Evolutionary conservation across 352 stramenopile species (phyloP).

Genomic region (Saprolegnia parasitica): DNA sequence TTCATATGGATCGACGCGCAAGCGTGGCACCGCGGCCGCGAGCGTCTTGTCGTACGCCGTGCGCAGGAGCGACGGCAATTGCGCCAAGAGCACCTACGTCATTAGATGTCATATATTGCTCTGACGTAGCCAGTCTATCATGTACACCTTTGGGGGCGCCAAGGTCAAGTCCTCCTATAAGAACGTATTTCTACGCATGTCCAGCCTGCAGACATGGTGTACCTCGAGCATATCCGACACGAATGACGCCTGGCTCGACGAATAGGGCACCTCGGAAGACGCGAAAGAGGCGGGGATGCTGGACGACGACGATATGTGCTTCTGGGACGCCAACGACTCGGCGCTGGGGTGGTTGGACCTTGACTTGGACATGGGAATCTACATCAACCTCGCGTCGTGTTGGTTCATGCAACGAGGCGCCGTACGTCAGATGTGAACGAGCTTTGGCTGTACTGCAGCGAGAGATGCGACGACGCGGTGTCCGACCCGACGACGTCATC

Average conservation of each 20-base stretch:
- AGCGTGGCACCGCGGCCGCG: neutral
- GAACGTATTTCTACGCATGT: too few species aligned
- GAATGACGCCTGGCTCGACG: constrained; percentile 19
- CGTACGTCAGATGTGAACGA: constrained; percentile 21
- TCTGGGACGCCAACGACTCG: neutral
- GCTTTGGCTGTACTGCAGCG: constrained; percentile 24
- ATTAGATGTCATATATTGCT: neutral
- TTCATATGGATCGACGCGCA: constrained; percentile 4
- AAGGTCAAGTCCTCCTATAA: neutral
- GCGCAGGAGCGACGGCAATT: neutral
- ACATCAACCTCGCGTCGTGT: neutral
- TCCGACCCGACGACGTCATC: neutral
- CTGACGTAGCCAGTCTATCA: neutral
- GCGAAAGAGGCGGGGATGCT: neutral
- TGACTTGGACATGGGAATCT: neutral
- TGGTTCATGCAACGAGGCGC: neutral
- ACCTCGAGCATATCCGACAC: neutral
- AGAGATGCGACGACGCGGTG: neutral
- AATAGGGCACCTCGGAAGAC: neutral
- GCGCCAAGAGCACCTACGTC: neutral
- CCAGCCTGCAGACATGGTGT: neutral
- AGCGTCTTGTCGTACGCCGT: neutral
- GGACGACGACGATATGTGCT: neutral
- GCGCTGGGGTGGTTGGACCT: neutral
- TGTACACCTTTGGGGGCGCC: neutral